Conservation (phyloP, 139 green algal genomes). For the Gonium pectorale region DNA sequence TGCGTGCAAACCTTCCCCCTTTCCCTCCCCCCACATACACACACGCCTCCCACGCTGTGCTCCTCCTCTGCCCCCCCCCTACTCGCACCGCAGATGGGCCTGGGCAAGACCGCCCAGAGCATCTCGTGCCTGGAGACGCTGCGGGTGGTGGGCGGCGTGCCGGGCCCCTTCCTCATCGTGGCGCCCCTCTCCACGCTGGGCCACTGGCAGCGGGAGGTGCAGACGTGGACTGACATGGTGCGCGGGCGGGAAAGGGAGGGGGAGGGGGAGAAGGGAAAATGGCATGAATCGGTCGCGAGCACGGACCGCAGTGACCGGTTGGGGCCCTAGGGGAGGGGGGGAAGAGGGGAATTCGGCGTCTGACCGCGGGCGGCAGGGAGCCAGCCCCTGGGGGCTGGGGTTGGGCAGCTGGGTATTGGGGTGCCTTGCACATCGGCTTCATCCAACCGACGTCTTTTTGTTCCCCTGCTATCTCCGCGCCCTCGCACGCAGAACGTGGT, state of each 20-base stretch:
- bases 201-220: slow-evolving; percentile 94
- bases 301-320: no score
- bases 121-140: slow-evolving; percentile 82
- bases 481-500: slow-evolving; percentile 78
- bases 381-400: no score
- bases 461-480: not conserved
- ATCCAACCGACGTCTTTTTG: no score
- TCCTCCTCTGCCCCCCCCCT: not conserved
- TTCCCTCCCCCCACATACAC: not conserved
- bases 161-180: slow-evolving; percentile 91
- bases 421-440: no score
- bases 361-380: no score
- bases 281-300: no score
- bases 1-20: no score
- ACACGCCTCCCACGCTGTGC: not conserved
- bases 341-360: no score
- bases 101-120: slow-evolving; percentile 93
- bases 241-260: not conserved
- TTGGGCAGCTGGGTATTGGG: no score
- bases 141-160: slow-evolving; percentile 61
- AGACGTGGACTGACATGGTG: slow-evolving; percentile 91
- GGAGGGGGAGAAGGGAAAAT: no score
- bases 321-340: no score
- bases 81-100: slow-evolving; percentile 83
- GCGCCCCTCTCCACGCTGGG: slow-evolving; percentile 93